Base-by-base conservation (phyloP, 208 protist genomes). In the Trypanosoma lewisi region DNA sequence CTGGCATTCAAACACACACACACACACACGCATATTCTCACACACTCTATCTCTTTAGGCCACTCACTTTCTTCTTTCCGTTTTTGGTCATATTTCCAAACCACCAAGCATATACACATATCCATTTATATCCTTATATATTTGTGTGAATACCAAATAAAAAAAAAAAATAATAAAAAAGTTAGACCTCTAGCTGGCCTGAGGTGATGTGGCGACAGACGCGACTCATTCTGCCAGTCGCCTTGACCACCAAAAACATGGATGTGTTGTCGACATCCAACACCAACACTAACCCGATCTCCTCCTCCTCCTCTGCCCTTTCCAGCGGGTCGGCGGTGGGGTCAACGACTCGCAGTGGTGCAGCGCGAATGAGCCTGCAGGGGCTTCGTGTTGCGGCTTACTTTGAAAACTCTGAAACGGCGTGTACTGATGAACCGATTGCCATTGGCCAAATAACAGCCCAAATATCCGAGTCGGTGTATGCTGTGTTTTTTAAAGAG, bases 361-460 rank as follows among this genome's bases (percentile, higher is more conserved):
- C 67, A 60, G 36, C 70, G 73, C 62, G 63, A 16, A 80, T 83
- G 67, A 70, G 80, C 12, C 67, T 87, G 17, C 75, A 82, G 27
- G 79, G 85, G 1, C 67, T 92, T 44, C 50, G 78, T 27, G 71
- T 92, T 30, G 64, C 79, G 2, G 82, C 80, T 14, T 80, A 82
- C 36, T 69, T 71, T 30, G 56, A 68, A 17, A 57, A 80, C 47
- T 79, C 82, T 0, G 60, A 66, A 8, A 75, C 77, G 50, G 85
- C 81, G 12, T 81, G 75, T 49, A 82, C 80, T 50, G 85, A 85
- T 31, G 81, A 82, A 50, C 82, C 80, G 72, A 84, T 94, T 63
- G 81, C 85, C 11, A 70, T 91, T 39, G 88, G 88, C n/a, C 79
- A 80, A 48, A 77, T 94, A 25, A 80, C 86, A 4, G 77, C 88